phyloP scores from a whole-genome alignment of 1,284 basidiomycete genomes.

The Phlebopus sp. region DNA sequence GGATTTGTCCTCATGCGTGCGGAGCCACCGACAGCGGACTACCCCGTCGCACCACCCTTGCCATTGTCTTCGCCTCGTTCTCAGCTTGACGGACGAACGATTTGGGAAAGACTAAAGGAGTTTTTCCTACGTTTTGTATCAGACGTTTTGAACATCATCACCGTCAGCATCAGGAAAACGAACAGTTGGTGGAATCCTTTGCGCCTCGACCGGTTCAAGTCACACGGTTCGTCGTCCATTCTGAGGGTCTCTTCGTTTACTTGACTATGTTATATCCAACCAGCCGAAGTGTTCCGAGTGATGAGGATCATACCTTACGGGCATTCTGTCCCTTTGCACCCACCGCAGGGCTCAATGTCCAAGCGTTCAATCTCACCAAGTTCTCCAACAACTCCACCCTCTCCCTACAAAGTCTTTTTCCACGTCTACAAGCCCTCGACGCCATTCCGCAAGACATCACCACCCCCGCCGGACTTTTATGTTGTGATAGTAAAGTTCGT shows the following conservation, averaged over 20 bases:
- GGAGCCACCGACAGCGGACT: slow-evolving; percentile 55
- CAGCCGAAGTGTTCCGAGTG: slow-evolving; percentile 68
- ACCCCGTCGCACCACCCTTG: slow-evolving; percentile 49
- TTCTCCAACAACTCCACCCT: slow-evolving; percentile 21
- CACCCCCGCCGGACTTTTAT: slow-evolving; percentile 83
- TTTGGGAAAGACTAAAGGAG: slow-evolving; percentile 33
- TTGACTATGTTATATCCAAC: not conserved
- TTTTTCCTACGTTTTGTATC: slow-evolving; percentile 35
- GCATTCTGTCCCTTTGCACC: slow-evolving; percentile 40
- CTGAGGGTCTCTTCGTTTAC: not conserved
- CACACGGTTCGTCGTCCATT: slow-evolving; percentile 14
- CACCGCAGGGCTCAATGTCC: slow-evolving; percentile 21
- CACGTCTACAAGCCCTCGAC: slow-evolving; percentile 92
- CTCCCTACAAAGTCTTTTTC: slow-evolving; percentile 84
- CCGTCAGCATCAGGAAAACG: slow-evolving; percentile 24
- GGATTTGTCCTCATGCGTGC: slow-evolving; percentile 87
- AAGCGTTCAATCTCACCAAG: not conserved
- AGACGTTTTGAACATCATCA: slow-evolving; percentile 23
- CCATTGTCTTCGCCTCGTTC: slow-evolving; percentile 10
- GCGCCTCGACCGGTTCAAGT: slow-evolving; percentile 36
- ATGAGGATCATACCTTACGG: slow-evolving; percentile 78
- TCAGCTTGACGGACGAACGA: slow-evolving; percentile 12
- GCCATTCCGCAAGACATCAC: slow-evolving; percentile 76
- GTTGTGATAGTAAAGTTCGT: slow-evolving; percentile 83
- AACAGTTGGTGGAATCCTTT: slow-evolving; percentile 60